A percentile compares a stretch with the other conserved stretches of the same genome.
Evolutionary conservation across 768 basidiomycete genomes (phyloP).

Genomic region (Hortiboletus flavorubellus): DNA sequence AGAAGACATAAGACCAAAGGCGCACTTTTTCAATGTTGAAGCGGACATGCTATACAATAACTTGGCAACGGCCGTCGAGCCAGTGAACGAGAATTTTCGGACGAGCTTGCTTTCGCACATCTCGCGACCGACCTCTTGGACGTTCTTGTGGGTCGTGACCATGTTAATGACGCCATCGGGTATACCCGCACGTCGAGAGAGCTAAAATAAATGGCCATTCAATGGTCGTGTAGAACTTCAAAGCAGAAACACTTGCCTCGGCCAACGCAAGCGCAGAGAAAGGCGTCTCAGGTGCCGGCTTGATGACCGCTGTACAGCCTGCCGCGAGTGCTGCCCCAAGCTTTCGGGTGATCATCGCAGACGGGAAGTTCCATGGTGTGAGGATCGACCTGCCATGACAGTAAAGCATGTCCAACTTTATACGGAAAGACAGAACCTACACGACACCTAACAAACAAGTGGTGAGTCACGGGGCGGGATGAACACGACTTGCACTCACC

Average conservation of each 20-base stretch:
- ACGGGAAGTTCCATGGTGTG: slow-evolving; percentile 93
- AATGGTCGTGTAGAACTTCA: neutral
- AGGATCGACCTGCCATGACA: slow-evolving; percentile 57
- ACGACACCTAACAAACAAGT: slow-evolving; percentile 39
- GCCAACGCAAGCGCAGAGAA: slow-evolving; percentile 88
- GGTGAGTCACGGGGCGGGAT: slow-evolving; percentile 29
- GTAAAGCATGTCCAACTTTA: neutral
- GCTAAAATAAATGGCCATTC: slow-evolving; percentile 37
- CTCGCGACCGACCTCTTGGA: slow-evolving; percentile 86
- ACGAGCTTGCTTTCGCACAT: slow-evolving; percentile 86
- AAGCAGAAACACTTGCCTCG: slow-evolving; percentile 51
- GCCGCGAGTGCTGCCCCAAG: slow-evolving; percentile 87
- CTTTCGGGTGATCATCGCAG: slow-evolving; percentile 93
- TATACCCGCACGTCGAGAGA: slow-evolving; percentile 84
- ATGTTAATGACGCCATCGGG: slow-evolving; percentile 96
- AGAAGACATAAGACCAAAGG: neutral
- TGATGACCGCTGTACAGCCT: slow-evolving; percentile 95
- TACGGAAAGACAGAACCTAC: slow-evolving; percentile 28
- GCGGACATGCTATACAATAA: slow-evolving; percentile 68
- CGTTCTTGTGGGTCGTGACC: slow-evolving; percentile 83
- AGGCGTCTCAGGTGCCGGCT: slow-evolving; percentile 93
- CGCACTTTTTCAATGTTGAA: slow-evolving; percentile 79
- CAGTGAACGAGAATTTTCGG: slow-evolving; percentile 91
- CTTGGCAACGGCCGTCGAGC: slow-evolving; percentile 80
- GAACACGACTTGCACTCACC: slow-evolving; percentile 48